phyloP scores from a whole-genome alignment of 1,284 basidiomycete species.

The Leccinum griseonigrum region DNA sequence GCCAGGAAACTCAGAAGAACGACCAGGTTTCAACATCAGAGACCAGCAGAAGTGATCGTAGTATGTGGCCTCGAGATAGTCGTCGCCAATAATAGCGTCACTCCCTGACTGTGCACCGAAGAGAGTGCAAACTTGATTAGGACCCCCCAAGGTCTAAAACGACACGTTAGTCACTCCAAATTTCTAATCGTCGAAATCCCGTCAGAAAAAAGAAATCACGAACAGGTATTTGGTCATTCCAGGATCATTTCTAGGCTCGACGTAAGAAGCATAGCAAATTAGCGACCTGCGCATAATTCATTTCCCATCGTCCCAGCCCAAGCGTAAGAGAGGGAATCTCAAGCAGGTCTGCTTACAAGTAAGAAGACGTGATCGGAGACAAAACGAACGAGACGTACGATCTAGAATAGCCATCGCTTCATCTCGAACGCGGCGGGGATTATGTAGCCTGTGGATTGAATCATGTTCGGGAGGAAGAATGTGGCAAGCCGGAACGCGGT shows the following conservation, averaged over 20 bases:
- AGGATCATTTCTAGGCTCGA: constrained; percentile 70
- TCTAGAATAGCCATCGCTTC: constrained; percentile 90
- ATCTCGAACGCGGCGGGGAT: constrained; percentile 66
- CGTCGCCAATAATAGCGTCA: constrained; percentile 47
- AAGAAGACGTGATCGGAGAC: neutral
- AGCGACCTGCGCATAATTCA: constrained; percentile 75
- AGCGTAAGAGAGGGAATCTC: constrained; percentile 72
- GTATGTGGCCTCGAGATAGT: constrained; percentile 61
- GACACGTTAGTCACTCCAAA: constrained; percentile 1
- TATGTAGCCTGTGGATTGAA: constrained; percentile 55
- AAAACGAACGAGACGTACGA: constrained; percentile 39
- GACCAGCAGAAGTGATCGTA: constrained; percentile 44
- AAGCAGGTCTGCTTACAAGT: constrained; percentile 56
- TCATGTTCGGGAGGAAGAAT: constrained; percentile 65
- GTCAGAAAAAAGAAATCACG: constrained; percentile 26
- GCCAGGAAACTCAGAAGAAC: constrained; percentile 59
- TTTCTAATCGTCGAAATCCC: neutral
- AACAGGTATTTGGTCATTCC: constrained; percentile 67
- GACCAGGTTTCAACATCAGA: constrained; percentile 61
- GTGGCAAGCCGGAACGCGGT: constrained; percentile 57
- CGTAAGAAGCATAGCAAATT: constrained; percentile 64
- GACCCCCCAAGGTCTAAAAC: constrained; percentile 46
- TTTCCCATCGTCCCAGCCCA: constrained; percentile 83
- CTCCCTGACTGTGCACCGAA: constrained; percentile 55
- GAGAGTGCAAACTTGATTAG: constrained; percentile 69